Evolutionary conservation across 225 moss, liverwort and hornwort genomes (phyloP), one percentile per base, ranked within the genome.

Genomic region (Asterella californica): DNA sequence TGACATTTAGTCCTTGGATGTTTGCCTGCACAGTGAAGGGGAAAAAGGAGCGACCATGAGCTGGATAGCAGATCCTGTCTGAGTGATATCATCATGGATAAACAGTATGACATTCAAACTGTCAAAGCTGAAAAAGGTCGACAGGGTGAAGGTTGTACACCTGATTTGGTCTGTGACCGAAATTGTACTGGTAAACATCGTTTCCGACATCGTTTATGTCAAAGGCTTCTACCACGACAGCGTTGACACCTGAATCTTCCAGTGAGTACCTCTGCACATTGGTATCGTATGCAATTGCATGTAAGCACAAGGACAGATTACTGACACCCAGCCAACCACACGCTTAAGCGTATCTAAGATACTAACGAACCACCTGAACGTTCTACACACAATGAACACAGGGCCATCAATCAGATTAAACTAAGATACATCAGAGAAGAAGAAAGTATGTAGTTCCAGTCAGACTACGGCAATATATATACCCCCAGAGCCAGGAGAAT

Each of bases 131-230:
- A 42, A 7, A 42, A 42, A 3, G 42, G 42, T n/a, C 27, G 2
- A 64, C n/a, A n/a, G 30, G 27, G 24, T 15, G 14, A 27, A 30
- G 34, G 15, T 36, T 69, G 17, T 64, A 10, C 29, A 94, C 97
- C 94, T 99, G 99, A 84, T 88, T 89, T 21, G 99, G 99, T 70
- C 99, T 88, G 86, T 99, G 95, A 48, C 93, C 93, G 76, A 99
- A 99, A 72, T 99, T 99, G 81, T 93, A 92, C 83, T 95, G 90
- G 57, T 99, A 99, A 15, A 99, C 95, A 91, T 99, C 93, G 66
- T 99, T 99, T 37, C 95, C 99, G 64, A 95, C 87, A 29, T 92
- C 95, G 76, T 99, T 99, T 79, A 95, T 99, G 80, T 99, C 99
- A 83, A 99, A 99, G 30, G 99, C 99, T 85, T 99, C 99, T 45